phyloP scores from a whole-genome alignment of 2,329 filamentous ascomycete species.

The Neopestalotiopsis clavispora region DNA sequence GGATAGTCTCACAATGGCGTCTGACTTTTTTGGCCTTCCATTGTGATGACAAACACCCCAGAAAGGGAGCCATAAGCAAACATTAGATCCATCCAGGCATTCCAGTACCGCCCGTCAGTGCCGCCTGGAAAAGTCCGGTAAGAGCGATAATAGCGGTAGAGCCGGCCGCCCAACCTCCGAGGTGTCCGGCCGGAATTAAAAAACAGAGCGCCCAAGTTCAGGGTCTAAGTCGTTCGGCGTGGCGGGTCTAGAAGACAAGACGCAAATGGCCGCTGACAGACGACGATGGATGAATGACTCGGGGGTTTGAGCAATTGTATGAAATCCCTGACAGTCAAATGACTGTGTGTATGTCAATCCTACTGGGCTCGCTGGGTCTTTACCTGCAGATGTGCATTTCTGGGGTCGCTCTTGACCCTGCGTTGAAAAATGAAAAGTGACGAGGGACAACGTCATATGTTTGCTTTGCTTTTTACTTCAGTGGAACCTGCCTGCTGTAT shows the following conservation, averaged over 20 bases:
- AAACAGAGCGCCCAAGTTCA: not conserved
- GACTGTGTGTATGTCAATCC: too few relatives aligned
- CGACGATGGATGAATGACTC: not conserved
- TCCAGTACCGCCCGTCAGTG: not conserved
- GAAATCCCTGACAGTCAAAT: not conserved
- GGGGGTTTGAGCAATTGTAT: not conserved
- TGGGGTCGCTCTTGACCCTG: not conserved
- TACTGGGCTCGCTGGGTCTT: too few relatives aligned
- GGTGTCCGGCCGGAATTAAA: not conserved
- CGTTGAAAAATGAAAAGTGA: not conserved
- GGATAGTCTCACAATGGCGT: not conserved
- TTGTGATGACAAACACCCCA: not conserved
- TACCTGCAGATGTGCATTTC: not conserved
- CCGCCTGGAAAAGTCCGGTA: not conserved
- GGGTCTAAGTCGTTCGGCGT: not conserved
- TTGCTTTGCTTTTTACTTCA: not conserved
- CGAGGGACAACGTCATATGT: not conserved
- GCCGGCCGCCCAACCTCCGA: not conserved
- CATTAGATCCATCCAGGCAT: not conserved
- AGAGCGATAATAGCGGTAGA: not conserved
- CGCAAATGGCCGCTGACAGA: not conserved
- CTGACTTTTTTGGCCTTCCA: not conserved
- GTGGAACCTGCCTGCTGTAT: not conserved
- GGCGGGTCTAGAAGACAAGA: not conserved
- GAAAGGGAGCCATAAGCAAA: not conserved